Conservation (phyloP, 768 basidiomycete genomes). For the Tulasnella calospora region DNA sequence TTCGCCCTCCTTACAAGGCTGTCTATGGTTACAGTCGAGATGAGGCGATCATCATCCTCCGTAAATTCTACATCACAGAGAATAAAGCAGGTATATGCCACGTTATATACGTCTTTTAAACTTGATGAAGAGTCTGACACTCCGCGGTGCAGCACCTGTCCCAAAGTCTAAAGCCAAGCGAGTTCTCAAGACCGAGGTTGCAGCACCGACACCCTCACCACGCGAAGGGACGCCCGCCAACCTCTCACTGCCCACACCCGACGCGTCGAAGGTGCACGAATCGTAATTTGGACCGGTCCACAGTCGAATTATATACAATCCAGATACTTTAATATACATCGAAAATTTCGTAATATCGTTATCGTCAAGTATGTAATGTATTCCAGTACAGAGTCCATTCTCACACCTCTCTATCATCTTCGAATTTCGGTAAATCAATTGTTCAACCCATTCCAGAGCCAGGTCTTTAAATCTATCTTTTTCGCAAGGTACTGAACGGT, state of each 20-base stretch:
- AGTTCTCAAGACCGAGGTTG: conserved; percentile 77
- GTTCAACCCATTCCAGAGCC: conserved; percentile 24
- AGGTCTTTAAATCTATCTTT: not conserved
- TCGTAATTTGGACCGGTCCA: not conserved
- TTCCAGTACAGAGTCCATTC: not conserved
- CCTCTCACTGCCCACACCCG: not conserved
- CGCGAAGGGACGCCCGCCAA: not conserved
- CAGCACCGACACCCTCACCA: conserved; percentile 10
- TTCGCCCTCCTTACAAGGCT: conserved; percentile 68
- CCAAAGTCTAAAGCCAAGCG: conserved; percentile 86
- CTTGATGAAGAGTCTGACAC: conserved; percentile 24
- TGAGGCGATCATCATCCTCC: conserved; percentile 79
- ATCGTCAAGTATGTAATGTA: not conserved
- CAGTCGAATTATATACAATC: not conserved
- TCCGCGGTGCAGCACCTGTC: conserved; percentile 58
- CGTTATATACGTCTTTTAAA: conserved; percentile 21
- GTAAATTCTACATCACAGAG: conserved; percentile 88
- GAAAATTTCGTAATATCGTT: not conserved
- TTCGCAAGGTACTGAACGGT: not conserved
- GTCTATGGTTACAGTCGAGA: conserved; percentile 71
- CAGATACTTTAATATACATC: not conserved
- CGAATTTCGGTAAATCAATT: not conserved
- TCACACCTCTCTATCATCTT: not conserved
- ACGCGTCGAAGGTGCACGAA: not conserved
- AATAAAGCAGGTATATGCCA: conserved; percentile 74